These are phyloP conservation scores for Aulographum hederae DNA, from an alignment of 2,329 filamentous ascomycete species.

Conservation along the genomic window DNA sequence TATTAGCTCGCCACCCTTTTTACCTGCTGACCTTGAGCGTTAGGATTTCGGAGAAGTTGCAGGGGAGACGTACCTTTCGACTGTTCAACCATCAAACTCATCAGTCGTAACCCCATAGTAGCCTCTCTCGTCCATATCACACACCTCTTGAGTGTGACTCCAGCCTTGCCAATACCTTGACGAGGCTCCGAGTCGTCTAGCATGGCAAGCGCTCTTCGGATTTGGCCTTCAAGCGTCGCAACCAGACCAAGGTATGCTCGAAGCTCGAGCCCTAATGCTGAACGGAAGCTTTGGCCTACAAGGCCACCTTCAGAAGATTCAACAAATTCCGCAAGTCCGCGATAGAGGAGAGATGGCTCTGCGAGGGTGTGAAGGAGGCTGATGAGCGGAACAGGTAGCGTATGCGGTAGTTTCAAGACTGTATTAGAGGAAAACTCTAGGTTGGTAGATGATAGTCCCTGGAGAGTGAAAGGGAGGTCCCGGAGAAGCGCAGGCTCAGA, in stretches of 20 bases:
- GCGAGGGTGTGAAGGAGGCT: constrained; percentile 78
- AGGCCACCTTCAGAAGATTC: constrained; percentile 66
- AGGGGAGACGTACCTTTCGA: constrained; percentile 41
- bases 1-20: constrained; percentile 80
- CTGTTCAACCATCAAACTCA: constrained; percentile 89
- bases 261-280: constrained; percentile 69
- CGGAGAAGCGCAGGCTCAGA: constrained; percentile 29
- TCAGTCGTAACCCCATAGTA: constrained; percentile 81
- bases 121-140: constrained; percentile 96
- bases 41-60: not conserved
- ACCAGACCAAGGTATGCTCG: constrained; percentile 81
- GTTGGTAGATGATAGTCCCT: constrained; percentile 77
- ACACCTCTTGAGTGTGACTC: constrained; percentile 86
- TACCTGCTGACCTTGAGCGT: constrained; percentile 19
- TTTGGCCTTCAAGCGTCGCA: constrained; percentile 82
- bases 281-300: constrained; percentile 79
- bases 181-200: constrained; percentile 51
- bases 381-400: constrained; percentile 66
- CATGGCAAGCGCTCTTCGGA: constrained; percentile 59
- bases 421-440: constrained; percentile 50
- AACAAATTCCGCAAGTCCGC: constrained; percentile 61
- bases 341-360: constrained; percentile 85
- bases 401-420: constrained; percentile 56
- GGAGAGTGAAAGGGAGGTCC: constrained; percentile 81
- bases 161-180: constrained; percentile 61